Base-by-base conservation (phyloP, 768 basidiomycete genomes). In the Pisolithus marmoratus region DNA sequence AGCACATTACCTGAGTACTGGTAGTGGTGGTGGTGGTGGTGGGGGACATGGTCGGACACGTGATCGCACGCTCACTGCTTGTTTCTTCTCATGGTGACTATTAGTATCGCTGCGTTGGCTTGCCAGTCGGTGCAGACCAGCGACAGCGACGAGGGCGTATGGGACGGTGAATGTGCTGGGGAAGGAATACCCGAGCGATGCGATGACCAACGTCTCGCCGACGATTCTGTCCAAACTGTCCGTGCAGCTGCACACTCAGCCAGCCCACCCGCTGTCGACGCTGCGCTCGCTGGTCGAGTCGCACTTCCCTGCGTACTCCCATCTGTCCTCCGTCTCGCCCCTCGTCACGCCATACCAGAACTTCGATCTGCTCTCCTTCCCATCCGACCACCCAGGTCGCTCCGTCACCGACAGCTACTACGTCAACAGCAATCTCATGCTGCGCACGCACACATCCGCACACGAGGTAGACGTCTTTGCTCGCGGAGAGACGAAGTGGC, bases 401-500 rank as follows among this genome's bases (percentile, higher is more conserved):
- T 78, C 87, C 22, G 74, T 83, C 42, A 90, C 90, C 40, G 96
- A 99, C 73, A 90, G 87, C 63, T 99, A 99, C 76, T 99, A 99
- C 70, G 76, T 96, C 64, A 98, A 98, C 73, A 80, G 77, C 60
- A 74, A 83, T 60, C 74, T 86, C 63, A 93, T 99, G 91, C 82
- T 99, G 36, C 86, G 96, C 38, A 98, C 96, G 0, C 96, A 99
- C 67, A 97, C 96, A 1, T 93, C 90, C n/a, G 92, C 96, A 4
- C 96, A 99, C 66, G 95, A 99, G 72, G 89, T 98, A 29, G 94
- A 96, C 54, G 84, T 84, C 7, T 98, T 96, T 67, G 70, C 78
- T 29, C 72, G 74, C 41, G 90, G 90, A 5, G 75, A 85, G 56
- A 83, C 86, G 20, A 79, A 79, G 49, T 99, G 94, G 90, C 75